Conservation (phyloP, 2,329 filamentous ascomycete genomes). For the Endothia cerciana region DNA sequence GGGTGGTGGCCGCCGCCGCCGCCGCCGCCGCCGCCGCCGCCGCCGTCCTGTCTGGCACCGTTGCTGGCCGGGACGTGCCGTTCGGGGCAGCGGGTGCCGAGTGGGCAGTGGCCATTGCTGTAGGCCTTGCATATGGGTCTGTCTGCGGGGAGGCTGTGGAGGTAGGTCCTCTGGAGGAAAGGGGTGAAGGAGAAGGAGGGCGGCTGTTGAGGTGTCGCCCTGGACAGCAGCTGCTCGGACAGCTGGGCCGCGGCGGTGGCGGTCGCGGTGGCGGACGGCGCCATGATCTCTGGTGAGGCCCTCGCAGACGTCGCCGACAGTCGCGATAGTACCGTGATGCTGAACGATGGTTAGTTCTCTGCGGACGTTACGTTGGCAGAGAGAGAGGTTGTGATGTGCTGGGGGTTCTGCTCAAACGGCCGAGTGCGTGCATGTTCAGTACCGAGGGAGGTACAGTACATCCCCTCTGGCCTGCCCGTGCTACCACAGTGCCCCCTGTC, state of each 20-base stretch:
- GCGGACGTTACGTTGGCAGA: too few species aligned
- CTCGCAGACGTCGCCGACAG: background rate
- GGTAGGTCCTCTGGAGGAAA: constrained; percentile 81
- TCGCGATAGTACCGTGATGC: background rate
- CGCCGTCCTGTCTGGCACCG: constrained; percentile 37
- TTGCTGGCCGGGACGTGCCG: constrained; percentile 64
- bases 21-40: constrained; percentile 54
- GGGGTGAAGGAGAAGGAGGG: constrained; percentile 84
- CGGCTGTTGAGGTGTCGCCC: constrained; percentile 47
- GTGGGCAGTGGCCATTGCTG: constrained; percentile 81
- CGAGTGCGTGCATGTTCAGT: background rate
- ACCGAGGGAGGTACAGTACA: too few species aligned
- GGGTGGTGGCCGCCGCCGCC: constrained; percentile 45
- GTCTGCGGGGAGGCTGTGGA: constrained; percentile 79
- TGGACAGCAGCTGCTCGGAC: constrained; percentile 58
- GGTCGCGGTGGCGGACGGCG: constrained; percentile 31
- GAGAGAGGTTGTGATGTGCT: background rate
- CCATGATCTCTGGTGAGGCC: constrained; percentile 29
- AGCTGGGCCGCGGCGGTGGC: constrained; percentile 37
- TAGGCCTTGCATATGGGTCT: constrained; percentile 86
- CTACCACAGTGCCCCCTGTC: background rate
- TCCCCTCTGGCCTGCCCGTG: too few species aligned
- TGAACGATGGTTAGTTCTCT: too few species aligned
- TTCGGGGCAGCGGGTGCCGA: constrained; percentile 83
- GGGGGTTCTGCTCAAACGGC: background rate